Conservation (phyloP, 768 basidiomycete species). For the Pleurotus tuber-regium region DNA sequence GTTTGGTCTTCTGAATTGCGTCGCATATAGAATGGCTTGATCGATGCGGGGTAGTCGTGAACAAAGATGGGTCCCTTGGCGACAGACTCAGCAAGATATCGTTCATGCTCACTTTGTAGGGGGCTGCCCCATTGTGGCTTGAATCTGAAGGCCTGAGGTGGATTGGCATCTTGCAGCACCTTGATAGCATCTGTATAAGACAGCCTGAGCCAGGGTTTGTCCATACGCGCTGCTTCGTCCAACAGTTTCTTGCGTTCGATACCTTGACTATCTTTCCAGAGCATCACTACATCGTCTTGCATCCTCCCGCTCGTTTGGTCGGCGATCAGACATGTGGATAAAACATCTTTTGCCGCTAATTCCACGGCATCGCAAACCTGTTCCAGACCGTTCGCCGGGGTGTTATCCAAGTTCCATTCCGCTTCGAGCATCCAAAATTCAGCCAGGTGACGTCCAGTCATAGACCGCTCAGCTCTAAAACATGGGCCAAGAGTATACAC, state of each 20-base stretch:
- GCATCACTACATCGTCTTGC: not conserved
- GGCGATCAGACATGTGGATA: not conserved
- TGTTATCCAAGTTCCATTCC: slow-evolving; percentile 59
- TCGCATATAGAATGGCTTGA: slow-evolving; percentile 99
- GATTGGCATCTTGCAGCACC: slow-evolving; percentile 43
- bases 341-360: slow-evolving; percentile 11
- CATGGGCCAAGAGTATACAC: slow-evolving; percentile 92
- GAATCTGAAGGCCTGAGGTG: slow-evolving; percentile 47
- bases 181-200: slow-evolving; percentile 76
- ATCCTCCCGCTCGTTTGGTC: not conserved
- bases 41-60: slow-evolving; percentile 75
- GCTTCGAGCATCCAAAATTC: slow-evolving; percentile 99
- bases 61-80: slow-evolving; percentile 83
- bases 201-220: slow-evolving; percentile 63
- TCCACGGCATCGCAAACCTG: slow-evolving; percentile 41
- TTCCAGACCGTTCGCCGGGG: slow-evolving; percentile 34
- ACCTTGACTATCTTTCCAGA: no score
- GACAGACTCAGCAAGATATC: slow-evolving; percentile 75
- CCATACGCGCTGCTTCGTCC: slow-evolving; percentile 31
- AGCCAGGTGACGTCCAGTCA: slow-evolving; percentile 88
- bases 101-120: slow-evolving; percentile 90
- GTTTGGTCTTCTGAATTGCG: slow-evolving; percentile 53
- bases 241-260: slow-evolving; percentile 19
- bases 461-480: slow-evolving; percentile 90
- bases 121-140: slow-evolving; percentile 64